Evolutionary conservation across 2,329 filamentous ascomycete species (phyloP), one percentile per base, ranked within the genome.

Genomic region (Davidsoniella neocaledoniae): DNA sequence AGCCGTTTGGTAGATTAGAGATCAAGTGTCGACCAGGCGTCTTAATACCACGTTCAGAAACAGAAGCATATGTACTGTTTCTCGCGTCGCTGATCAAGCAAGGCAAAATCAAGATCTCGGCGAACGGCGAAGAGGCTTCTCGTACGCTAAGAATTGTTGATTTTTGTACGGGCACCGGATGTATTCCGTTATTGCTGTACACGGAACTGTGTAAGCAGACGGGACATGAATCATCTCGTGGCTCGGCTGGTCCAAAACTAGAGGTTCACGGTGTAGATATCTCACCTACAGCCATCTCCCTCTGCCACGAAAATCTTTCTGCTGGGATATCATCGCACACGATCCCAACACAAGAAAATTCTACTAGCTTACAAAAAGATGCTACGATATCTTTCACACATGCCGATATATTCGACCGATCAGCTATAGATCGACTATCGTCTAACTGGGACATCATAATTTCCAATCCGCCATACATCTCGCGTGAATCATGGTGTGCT

Each of bases 381-480:
- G 29, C 29, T 43, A 54, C 38, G 9, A 58, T 77, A 3, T 53
- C 55, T 1, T 77, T 82, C 54, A 57, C 62, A 14, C 59, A 63
- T 16, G 71, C 67, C 1, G 65, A 78, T 52, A 62, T 79, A 12
- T 76, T 77, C 54, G 58, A 60, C 5, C 63, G 70, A 14, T 58
- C 56, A 33, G 65, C 64, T 53, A 61, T 69, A 48, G 41, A 54
- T 2, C 29, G 51, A 2, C 52, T 66, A 2, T 42, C 59, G 1
- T 33, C 29, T 12, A 33, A 10, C 29, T 72, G 62, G 58, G 79
- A 93, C 54, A 65, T 96, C 3, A 64, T 98, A 1, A 74, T 91
- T 36, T 83, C 83, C 1, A 98, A 98, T 59, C 91, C 91, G 14
- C 91, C 91, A 0, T 96, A 96, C 61, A 81, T 96, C 46, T 93